Conservation (phyloP, 2,329 filamentous ascomycete genomes). For the Monosporascus sp. region DNA sequence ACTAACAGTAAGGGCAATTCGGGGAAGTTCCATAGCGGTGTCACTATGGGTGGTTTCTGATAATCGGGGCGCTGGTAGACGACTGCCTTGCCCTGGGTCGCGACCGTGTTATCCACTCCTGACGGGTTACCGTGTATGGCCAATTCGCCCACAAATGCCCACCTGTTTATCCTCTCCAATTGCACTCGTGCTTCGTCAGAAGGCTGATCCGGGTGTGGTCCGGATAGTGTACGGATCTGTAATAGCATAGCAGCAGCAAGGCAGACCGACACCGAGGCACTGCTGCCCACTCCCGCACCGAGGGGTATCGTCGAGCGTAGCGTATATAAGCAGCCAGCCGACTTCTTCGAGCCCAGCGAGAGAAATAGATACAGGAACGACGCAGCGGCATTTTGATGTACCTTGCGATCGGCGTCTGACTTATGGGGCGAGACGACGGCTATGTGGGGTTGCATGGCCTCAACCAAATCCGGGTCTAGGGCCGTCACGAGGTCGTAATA, state of each 20-base stretch:
- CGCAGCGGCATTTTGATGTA: constrained; percentile 75
- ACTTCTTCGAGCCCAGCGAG: constrained; percentile 73
- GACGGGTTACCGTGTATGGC: constrained; percentile 97
- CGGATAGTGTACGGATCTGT: constrained; percentile 81
- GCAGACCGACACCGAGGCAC: constrained; percentile 90
- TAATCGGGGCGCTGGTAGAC: constrained; percentile 81
- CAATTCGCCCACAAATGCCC: constrained; percentile 96
- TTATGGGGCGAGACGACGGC: constrained; percentile 61
- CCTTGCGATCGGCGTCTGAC: constrained; percentile 69
- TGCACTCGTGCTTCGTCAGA: constrained; percentile 81
- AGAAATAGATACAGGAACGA: constrained; percentile 92
- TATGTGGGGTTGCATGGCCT: constrained; percentile 76
- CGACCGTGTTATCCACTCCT: constrained; percentile 94
- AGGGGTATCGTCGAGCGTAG: constrained; percentile 92
- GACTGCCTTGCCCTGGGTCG: constrained; percentile 89
- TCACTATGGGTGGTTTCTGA: constrained; percentile 68
- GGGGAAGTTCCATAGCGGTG: constrained; percentile 78
- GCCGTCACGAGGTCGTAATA: constrained; percentile 87
- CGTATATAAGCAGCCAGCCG: constrained; percentile 80
- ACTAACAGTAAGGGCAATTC: constrained; percentile 86
- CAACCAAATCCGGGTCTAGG: constrained; percentile 77
- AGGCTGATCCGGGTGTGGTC: constrained; percentile 88
- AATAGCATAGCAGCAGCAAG: constrained; percentile 76
- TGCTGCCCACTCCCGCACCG: constrained; percentile 84
- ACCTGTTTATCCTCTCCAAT: constrained; percentile 91